phyloP scores from a whole-genome alignment of 371 early-diverging fungal genomes.

The Mortierella sp. region DNA sequence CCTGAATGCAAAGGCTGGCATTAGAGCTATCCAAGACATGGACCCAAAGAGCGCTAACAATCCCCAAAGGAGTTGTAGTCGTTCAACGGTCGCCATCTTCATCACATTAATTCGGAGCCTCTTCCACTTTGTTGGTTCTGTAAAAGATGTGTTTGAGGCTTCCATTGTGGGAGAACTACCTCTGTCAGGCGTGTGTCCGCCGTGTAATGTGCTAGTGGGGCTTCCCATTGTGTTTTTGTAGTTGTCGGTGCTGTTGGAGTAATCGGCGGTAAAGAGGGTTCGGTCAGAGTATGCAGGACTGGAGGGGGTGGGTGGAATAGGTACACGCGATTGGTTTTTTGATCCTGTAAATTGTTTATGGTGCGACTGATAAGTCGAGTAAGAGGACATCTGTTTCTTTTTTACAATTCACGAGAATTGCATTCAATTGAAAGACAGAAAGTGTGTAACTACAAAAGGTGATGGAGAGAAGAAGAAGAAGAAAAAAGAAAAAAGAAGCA shows the following conservation, averaged over 20 bases:
- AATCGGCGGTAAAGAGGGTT: not conserved
- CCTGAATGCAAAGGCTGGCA: conserved; percentile 52
- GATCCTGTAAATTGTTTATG: conserved; percentile 1
- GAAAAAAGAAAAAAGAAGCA: not conserved
- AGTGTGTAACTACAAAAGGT: too few relatives aligned
- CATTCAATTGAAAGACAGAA: too few relatives aligned
- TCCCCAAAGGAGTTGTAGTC: conserved; percentile 49
- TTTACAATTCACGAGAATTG: not conserved
- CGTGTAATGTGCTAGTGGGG: conserved; percentile 20
- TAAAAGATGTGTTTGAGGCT: conserved; percentile 24
- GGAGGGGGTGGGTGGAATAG: not conserved
- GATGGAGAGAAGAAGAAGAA: too few relatives aligned
- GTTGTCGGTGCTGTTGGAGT: not conserved
- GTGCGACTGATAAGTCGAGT: conserved; percentile 32
- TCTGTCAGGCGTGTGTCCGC: not conserved
- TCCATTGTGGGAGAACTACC: conserved; percentile 14
- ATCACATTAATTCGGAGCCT: conserved; percentile 27
- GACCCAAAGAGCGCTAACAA: conserved; percentile 39
- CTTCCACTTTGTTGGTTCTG: conserved; percentile 29
- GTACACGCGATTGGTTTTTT: not conserved
- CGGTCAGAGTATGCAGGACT: not conserved
- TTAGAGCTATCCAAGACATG: conserved; percentile 43
- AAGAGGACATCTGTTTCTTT: conserved; percentile 29
- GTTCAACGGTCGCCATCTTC: conserved; percentile 53
- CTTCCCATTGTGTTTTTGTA: not conserved